phyloP scores from a whole-genome alignment of 2,329 filamentous ascomycete species.

The Cercospora sp. region DNA sequence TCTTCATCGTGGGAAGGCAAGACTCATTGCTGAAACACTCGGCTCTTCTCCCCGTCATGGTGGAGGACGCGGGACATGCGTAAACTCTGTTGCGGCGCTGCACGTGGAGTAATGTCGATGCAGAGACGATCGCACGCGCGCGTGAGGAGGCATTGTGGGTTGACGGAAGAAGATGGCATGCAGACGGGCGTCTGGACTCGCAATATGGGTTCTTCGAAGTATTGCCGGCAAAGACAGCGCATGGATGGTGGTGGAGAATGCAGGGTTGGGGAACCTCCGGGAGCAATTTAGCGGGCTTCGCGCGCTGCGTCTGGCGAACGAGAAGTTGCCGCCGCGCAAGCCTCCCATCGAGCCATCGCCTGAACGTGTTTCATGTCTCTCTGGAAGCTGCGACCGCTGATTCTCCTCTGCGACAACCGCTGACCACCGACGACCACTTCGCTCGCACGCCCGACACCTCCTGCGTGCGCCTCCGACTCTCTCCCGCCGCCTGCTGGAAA shows the following conservation, averaged over 20 bases:
- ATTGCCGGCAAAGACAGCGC: neutral
- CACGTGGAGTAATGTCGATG: neutral
- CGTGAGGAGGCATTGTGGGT: neutral
- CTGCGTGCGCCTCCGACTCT: neutral
- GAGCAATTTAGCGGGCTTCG: neutral
- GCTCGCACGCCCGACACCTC: neutral
- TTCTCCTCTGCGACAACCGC: neutral
- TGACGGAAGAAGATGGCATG: neutral
- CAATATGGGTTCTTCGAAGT: neutral
- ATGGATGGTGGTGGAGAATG: neutral
- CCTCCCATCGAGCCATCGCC: neutral
- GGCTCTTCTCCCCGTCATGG: neutral
- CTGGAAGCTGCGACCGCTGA: neutral
- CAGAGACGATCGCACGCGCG: neutral
- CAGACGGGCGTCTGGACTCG: neutral
- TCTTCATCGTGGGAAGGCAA: neutral
- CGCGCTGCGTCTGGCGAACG: neutral
- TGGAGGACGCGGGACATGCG: neutral
- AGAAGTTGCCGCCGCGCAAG: neutral
- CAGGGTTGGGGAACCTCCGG: neutral
- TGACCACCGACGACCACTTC: neutral
- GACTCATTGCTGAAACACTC: neutral
- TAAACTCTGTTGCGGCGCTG: neutral
- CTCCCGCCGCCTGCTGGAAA: neutral
- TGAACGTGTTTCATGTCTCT: neutral